Evolutionary conservation across 805 yeast species (phyloP).

Genomic region (Huiozyma sinensis): DNA sequence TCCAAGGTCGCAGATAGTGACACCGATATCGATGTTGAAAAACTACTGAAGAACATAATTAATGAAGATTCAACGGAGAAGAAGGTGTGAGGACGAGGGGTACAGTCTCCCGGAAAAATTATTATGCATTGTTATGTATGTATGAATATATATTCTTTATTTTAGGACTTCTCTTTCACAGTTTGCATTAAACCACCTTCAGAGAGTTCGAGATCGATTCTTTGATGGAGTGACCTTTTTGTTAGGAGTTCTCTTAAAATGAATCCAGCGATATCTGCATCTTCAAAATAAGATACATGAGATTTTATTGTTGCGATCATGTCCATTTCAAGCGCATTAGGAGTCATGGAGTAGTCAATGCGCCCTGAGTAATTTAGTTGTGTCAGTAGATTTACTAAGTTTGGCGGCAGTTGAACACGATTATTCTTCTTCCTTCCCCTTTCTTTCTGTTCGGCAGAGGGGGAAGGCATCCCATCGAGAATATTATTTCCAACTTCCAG

Average conservation of each 20-base stretch:
- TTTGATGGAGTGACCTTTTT: slow-evolving; percentile 2
- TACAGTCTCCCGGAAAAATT: too few relatives aligned
- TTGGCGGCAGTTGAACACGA: slow-evolving; percentile 5
- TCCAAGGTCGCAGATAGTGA: too few relatives aligned
- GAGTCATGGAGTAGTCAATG: slow-evolving; percentile 70
- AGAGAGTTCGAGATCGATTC: neutral
- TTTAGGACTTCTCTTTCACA: too few relatives aligned
- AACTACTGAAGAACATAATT: slow-evolving; percentile 16
- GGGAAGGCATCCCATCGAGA: slow-evolving; percentile 12
- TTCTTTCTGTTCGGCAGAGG: neutral
- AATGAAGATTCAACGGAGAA: slow-evolving; percentile 3
- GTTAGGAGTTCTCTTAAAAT: slow-evolving; percentile 46
- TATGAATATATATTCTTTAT: neutral
- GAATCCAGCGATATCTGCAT: slow-evolving; percentile 73
- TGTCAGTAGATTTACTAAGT: slow-evolving; percentile 20
- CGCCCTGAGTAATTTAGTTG: slow-evolving; percentile 62
- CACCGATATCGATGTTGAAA: slow-evolving; percentile 19
- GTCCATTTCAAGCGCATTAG: slow-evolving; percentile 70
- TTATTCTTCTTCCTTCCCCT: slow-evolving; percentile 14
- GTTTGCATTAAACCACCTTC: too few relatives aligned
- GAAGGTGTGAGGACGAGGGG: neutral
- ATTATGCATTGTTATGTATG: too few relatives aligned
- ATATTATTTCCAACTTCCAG: slow-evolving; percentile 19
- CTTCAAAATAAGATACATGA: slow-evolving; percentile 82
- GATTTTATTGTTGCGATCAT: slow-evolving; percentile 75